Conservation (phyloP, 129 eudicot genomes). For the Apium graveolens region DNA sequence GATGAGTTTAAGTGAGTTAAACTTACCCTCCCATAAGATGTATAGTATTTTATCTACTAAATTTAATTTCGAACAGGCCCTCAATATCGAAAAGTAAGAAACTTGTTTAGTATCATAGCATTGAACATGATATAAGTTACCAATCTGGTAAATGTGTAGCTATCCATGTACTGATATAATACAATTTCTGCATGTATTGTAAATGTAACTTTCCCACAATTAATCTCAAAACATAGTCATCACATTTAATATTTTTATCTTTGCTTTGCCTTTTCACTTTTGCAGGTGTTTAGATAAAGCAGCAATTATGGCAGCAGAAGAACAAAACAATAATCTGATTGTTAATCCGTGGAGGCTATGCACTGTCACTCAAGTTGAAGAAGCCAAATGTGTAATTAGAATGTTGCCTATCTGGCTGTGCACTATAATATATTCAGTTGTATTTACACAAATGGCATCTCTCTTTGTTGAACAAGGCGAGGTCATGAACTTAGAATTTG, state of each 20-base stretch:
- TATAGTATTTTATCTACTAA: not conserved
- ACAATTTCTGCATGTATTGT: not conserved
- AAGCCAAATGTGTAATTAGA: slow-evolving; percentile 63
- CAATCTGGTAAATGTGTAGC: not conserved
- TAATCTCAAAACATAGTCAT: not conserved
- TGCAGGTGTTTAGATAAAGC: slow-evolving; percentile 23
- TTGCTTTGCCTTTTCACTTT: not conserved
- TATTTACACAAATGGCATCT: slow-evolving; percentile 63
- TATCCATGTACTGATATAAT: not conserved
- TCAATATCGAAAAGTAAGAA: not conserved
- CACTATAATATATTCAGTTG: slow-evolving; percentile 55
- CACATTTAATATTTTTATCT: not conserved
- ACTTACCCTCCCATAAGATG: not conserved
- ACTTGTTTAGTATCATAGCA: not conserved
- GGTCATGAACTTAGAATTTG: slow-evolving; percentile 46
- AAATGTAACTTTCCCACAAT: not conserved
- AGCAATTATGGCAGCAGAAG: slow-evolving; percentile 20
- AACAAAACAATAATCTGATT: slow-evolving; percentile 8
- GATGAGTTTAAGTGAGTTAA: slow-evolving; percentile 47
- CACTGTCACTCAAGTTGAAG: slow-evolving; percentile 68
- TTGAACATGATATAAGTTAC: not conserved
- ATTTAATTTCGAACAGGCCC: not conserved
- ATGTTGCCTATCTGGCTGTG: slow-evolving; percentile 74
- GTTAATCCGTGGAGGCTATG: slow-evolving; percentile 43
- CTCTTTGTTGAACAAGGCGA: slow-evolving; percentile 77